Percentiles rank a stretch among this genome's conserved stretches.
Evolutionary conservation across 129 eudicot species (phyloP).

Genomic region (Centella asiatica): DNA sequence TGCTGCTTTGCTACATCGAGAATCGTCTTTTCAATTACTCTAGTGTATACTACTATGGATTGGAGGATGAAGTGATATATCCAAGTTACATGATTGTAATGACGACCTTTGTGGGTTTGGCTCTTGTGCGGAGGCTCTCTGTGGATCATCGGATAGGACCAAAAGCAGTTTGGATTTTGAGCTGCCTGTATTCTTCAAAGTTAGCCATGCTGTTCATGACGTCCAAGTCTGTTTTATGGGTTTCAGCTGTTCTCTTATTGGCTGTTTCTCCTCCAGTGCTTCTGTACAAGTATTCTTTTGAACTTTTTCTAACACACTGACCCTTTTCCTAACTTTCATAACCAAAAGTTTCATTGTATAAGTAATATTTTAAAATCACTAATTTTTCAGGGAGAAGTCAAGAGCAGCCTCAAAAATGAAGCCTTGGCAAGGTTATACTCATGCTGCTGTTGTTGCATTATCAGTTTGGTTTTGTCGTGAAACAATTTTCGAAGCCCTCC

Average conservation of each 20-base stretch:
- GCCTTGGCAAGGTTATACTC: slow-evolving; percentile 94
- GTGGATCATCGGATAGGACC: slow-evolving; percentile 69
- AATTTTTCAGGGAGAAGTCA: slow-evolving; percentile 64
- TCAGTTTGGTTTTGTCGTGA: slow-evolving; percentile 98
- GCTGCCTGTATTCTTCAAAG: slow-evolving; percentile 80
- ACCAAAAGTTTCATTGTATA: background rate
- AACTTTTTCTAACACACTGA: slow-evolving; percentile 8
- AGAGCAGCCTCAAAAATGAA: slow-evolving; percentile 91
- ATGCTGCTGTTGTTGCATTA: slow-evolving; percentile 71
- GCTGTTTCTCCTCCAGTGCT: slow-evolving; percentile 94
- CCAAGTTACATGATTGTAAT: slow-evolving; percentile 87
- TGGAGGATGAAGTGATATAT: slow-evolving; percentile 96
- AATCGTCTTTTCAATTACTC: slow-evolving; percentile 77
- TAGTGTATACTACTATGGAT: slow-evolving; percentile 75
- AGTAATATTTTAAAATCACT: background rate
- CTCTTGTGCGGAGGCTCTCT: slow-evolving; percentile 75
- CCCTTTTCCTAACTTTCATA: background rate
- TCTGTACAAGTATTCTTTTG: slow-evolving; percentile 66
- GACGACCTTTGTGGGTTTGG: slow-evolving; percentile 80
- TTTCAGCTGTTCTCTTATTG: slow-evolving; percentile 74
- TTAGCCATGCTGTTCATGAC: slow-evolving; percentile 77
- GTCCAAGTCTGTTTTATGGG: slow-evolving; percentile 77
- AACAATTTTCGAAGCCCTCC: slow-evolving; percentile 94
- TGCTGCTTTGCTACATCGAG: slow-evolving; percentile 89
- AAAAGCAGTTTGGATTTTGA: slow-evolving; percentile 85